A percentile compares a stretch with the other conserved stretches of the same genome.
Conservation (phyloP, 805 yeast genomes). For the Ogataea populi-albae region DNA sequence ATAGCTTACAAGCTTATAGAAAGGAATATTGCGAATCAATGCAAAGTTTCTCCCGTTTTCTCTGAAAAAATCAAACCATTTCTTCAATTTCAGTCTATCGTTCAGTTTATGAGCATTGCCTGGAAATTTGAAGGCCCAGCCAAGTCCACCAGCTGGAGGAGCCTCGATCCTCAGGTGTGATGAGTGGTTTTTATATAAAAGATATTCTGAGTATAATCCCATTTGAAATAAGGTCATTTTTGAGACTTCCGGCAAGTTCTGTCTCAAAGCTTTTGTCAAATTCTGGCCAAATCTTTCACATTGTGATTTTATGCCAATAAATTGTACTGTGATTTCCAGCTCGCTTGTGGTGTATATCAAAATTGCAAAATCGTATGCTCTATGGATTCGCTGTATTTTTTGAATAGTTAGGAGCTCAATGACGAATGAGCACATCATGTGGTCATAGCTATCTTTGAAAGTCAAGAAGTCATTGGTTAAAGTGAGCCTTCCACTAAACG, state of each 20-base stretch:
- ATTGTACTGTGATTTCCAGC: conserved; percentile 59
- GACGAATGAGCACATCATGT: conserved; percentile 61
- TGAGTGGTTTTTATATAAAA: conserved; percentile 57
- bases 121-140: conserved; percentile 80
- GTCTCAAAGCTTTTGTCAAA: conserved; percentile 58
- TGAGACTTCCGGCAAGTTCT: conserved; percentile 61
- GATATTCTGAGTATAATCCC: conserved; percentile 81
- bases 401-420: conserved; percentile 75
- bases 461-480: conserved; percentile 74
- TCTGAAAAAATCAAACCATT: conserved; percentile 91
- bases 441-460: conserved; percentile 70
- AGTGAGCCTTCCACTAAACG: conserved; percentile 53
- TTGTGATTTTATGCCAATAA: conserved; percentile 74
- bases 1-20: conserved; percentile 78
- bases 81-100: conserved; percentile 80
- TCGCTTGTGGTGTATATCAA: conserved; percentile 68
- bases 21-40: conserved; percentile 67
- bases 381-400: conserved; percentile 82
- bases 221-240: conserved; percentile 61
- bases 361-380: conserved; percentile 74
- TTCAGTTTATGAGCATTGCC: conserved; percentile 77
- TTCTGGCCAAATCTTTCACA: conserved; percentile 77
- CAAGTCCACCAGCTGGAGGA: conserved; percentile 83
- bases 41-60: conserved; percentile 83
- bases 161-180: conserved; percentile 40